A percentile compares a stretch with the other conserved stretches of the same genome.
These are phyloP conservation scores for Lactarius sanguifluus DNA, from an alignment of 768 basidiomycete genomes.

Conservation along the genomic window DNA sequence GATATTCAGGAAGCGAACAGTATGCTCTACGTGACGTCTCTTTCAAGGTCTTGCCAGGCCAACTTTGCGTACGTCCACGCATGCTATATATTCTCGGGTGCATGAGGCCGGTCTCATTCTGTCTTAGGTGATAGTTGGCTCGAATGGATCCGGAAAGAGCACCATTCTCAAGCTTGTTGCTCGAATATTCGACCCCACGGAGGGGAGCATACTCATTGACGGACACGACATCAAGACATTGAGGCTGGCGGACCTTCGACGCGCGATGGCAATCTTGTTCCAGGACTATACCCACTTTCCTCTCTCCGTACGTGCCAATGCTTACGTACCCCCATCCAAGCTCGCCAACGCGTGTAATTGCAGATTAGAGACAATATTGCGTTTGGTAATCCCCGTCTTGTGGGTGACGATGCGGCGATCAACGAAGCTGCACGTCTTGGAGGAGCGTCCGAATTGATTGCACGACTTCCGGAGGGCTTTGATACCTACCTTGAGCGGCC, in stretches of 20 bases:
- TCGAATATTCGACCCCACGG: constrained; percentile 66
- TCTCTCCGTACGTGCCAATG: constrained; percentile 54
- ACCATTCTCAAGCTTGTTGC: constrained; percentile 74
- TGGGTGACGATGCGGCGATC: constrained; percentile 54
- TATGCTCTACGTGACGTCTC: constrained; percentile 62
- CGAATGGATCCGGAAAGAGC: constrained; percentile 78
- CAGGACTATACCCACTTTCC: constrained; percentile 84
- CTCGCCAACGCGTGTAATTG: background rate
- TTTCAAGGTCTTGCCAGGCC: constrained; percentile 68
- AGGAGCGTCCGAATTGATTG: constrained; percentile 65
- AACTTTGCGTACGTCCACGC: constrained; percentile 61
- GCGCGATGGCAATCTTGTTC: constrained; percentile 69
- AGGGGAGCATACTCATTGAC: constrained; percentile 68
- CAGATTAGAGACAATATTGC: constrained; percentile 80
- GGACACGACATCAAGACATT: constrained; percentile 59
- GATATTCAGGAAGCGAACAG: constrained; percentile 53
- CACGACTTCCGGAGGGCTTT: constrained; percentile 62
- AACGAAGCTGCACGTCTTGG: constrained; percentile 66
- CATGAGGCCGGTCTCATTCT: background rate
- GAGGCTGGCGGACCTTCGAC: constrained; percentile 62
- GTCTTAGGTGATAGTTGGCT: constrained; percentile 68
- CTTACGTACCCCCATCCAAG: background rate
- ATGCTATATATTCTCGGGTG: background rate
- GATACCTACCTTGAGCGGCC: constrained; percentile 70
- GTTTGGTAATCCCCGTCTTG: constrained; percentile 61